phyloP scores from a whole-genome alignment of 2,329 filamentous ascomycete genomes.

The Akanthomyces dipterigenus region DNA sequence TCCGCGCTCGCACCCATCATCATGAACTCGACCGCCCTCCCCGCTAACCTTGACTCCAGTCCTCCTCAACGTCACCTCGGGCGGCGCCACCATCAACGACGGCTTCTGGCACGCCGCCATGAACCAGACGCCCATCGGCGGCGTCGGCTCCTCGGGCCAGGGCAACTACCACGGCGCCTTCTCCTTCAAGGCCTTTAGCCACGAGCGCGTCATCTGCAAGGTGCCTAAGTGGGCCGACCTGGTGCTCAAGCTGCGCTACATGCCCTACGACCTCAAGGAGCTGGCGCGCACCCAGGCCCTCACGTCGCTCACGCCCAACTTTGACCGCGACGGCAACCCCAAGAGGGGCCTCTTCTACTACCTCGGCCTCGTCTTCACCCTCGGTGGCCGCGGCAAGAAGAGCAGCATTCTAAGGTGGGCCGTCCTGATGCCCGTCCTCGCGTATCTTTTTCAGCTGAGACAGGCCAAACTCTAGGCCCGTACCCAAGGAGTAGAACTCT shows the following conservation, averaged over 20 bases:
- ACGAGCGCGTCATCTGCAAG: constrained; percentile 50
- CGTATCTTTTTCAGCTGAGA: constrained; percentile 27
- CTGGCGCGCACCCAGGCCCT: constrained; percentile 39
- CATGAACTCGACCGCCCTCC: not conserved
- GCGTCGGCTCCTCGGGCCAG: constrained; percentile 71
- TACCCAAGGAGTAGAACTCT: constrained; percentile 17
- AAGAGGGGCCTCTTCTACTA: constrained; percentile 48
- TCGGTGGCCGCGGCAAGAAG: constrained; percentile 44
- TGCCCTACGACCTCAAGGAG: constrained; percentile 48
- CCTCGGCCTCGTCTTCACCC: constrained; percentile 41
- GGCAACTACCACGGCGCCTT: constrained; percentile 73
- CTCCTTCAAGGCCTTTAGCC: constrained; percentile 63
- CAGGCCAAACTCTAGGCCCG: constrained; percentile 25
- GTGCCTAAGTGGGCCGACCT: constrained; percentile 63
- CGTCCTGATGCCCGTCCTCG: constrained; percentile 33
- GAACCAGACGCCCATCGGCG: constrained; percentile 70
- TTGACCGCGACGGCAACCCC: constrained; percentile 53
- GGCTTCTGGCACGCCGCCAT: constrained; percentile 65
- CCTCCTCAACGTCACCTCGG: constrained; percentile 56
- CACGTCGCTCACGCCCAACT: constrained; percentile 45
- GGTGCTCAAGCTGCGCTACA: constrained; percentile 61
- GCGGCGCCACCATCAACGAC: constrained; percentile 60
- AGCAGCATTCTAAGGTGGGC: constrained; percentile 47
- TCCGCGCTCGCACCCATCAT: too few species aligned
- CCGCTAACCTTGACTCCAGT: constrained; percentile 34